A percentile compares a stretch with the other conserved stretches of the same genome.
phyloP scores from a whole-genome alignment of 345 rosid genomes.

The Laguncularia racemosa region DNA sequence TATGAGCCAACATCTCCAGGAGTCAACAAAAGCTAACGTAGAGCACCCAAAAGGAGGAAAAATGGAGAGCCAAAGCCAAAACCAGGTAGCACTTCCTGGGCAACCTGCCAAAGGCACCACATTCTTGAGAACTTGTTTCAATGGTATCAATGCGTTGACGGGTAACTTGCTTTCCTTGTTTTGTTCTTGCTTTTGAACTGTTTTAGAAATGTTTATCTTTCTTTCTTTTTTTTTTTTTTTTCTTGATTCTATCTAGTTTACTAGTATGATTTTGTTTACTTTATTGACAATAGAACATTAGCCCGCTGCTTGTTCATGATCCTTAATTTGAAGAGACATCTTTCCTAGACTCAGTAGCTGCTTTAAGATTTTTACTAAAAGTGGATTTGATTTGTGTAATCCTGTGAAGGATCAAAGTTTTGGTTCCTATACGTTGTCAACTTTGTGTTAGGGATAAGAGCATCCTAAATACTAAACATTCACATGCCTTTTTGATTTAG shows the following conservation, averaged over 20 bases:
- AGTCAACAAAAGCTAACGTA: not conserved
- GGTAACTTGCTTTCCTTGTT: slow-evolving; percentile 21
- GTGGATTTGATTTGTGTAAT: too few species aligned
- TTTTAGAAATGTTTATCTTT: not conserved
- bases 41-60: slow-evolving; percentile 1
- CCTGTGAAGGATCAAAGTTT: too few species aligned
- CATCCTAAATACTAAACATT: too few species aligned
- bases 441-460: too few species aligned
- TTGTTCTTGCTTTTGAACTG: not conserved
- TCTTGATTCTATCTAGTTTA: not conserved
- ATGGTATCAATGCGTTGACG: slow-evolving; percentile 57
- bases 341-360: not conserved
- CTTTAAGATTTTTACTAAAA: too few species aligned
- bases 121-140: slow-evolving; percentile 58
- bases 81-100: slow-evolving; percentile 8
- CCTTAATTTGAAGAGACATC: not conserved
- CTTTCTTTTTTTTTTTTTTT: not conserved
- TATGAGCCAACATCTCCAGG: not conserved
- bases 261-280: not conserved
- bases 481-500: too few species aligned
- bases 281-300: not conserved
- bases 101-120: slow-evolving; percentile 35
- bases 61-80: slow-evolving; percentile 34
- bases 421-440: too few species aligned
- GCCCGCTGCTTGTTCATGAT: not conserved